phyloP scores from a whole-genome alignment of 2,329 filamentous ascomycete genomes.

The Trichoderma harzianum region DNA sequence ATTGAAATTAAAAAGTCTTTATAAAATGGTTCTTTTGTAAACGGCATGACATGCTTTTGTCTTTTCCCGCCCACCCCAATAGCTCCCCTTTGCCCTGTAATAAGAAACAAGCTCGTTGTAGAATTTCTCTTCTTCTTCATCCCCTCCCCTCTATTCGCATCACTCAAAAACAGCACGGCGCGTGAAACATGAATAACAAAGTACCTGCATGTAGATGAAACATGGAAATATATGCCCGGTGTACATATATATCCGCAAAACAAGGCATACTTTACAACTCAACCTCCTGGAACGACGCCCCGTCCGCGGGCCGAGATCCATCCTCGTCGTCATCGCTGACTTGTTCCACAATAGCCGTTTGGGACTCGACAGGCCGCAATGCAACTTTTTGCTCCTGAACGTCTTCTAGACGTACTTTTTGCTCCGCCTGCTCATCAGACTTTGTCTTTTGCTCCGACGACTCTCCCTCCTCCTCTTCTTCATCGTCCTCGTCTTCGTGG shows the following conservation, averaged over 20 bases:
- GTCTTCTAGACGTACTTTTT: constrained; percentile 34
- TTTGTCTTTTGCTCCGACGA: constrained; percentile 19
- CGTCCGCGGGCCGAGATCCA: constrained; percentile 45
- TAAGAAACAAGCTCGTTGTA: background rate
- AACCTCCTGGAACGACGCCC: constrained; percentile 62
- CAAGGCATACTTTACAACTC: constrained; percentile 44
- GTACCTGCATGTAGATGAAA: background rate
- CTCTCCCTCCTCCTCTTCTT: constrained; percentile 28
- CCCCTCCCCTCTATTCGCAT: background rate
- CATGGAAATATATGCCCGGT: background rate
- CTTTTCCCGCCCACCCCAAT: background rate
- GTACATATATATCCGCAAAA: background rate
- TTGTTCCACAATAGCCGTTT: constrained; percentile 17
- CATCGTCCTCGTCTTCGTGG: constrained; percentile 23
- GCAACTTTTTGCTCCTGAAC: constrained; percentile 54
- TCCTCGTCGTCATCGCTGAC: constrained; percentile 31
- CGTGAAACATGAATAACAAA: background rate
- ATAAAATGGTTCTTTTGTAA: background rate
- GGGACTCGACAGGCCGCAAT: constrained; percentile 41
- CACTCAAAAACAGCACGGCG: background rate
- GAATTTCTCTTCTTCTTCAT: background rate
- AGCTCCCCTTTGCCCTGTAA: background rate
- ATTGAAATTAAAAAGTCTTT: background rate
- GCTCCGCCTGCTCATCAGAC: constrained; percentile 36
- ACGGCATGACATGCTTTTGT: constrained; percentile 1